Evolutionary conservation across 106 monocot species (phyloP), one percentile per base, ranked within the genome.

Genomic region (Dendrobium huoshanense): DNA sequence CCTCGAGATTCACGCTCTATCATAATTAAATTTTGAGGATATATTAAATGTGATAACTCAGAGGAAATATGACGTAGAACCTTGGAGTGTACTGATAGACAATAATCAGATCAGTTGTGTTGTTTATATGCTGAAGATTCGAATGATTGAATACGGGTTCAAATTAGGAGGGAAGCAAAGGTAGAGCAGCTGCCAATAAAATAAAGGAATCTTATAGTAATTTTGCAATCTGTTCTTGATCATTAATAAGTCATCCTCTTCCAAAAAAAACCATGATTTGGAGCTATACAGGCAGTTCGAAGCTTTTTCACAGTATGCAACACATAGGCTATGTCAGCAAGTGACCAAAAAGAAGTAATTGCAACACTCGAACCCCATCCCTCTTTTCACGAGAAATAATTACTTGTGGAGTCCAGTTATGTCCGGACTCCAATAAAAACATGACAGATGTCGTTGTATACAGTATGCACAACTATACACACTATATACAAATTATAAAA

Each of bases 261-360:
- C 96, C 96, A 37, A 79, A 96, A 91, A n/a, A 0, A 91, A 91
- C 77, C 93, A 83, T 13, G 93, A 77, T 87, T 87, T 20, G 96
- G 96, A 40, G 92, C 91, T 1, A 96, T 84, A 84, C 87, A 96
- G 13, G 93, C 96, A 7, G 90, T 96, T 55, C 91, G 79, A 67
- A 91, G 93, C 85, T 93, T 93, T 49, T 93, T 81, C 24, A 86
- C 33, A 9, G 93, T 96, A 83, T 96, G 91, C 64, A 90, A 61
- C 47, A 91, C 70, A 84, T 96, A 96, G 65, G 93, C 88, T 10
- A 92, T 55, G 78, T 92, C 92, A 75, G 89, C 83, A 64, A 92
- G 59, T 5, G 89, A 41, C 41, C 89, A 70, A 68, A 89, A 76
- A 72, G 82, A 29, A 3, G 92, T 92, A 4, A 92, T 75, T 22